Evolutionary conservation across 805 yeast species (phyloP), one percentile per base, ranked within the genome.

Genomic region (Barnettozyma salicaria): DNA sequence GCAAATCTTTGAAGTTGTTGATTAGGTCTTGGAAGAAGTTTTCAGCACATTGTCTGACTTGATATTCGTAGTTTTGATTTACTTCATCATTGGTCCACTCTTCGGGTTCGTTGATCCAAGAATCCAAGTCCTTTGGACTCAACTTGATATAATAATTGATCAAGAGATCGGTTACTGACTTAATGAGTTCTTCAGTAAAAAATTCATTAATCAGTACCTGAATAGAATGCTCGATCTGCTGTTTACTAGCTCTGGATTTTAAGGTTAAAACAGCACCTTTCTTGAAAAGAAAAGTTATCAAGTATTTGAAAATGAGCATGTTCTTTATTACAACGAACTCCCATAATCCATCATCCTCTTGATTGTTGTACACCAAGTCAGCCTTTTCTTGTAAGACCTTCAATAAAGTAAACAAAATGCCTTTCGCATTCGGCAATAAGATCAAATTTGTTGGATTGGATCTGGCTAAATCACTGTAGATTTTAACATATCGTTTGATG

Each of bases 21-120:
- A 85, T 73, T 44, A 89, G 60, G 52, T 82, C 92, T 47, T 80
- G 84, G 54, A 79, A 88, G 47, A 87, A 78, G 53, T 79, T 79
- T 48, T 86, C 95, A 0, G 95, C 87, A 60, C 96, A 86, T 4
- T 90, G 87, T 39, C 94, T 67, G 10, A 88, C 70, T 54, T 84
- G 89, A 55, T 66, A 86, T 53, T 89, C 97, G 78, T 85, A 87
- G 53, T 81, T 79, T 5, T 76, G 65, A 34, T 78, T 71, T 40
- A 80, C 63, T 47, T 88, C 95, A 52, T 87, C 95, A 45, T 79
- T 78, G 16, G 84, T 78, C 86, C 95, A 92, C 56, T 87, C 96
- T 56, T 88, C 97, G 0, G 97, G 96, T 42, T 88, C 95, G 13
- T 72, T 58, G 10, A 67, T 56, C 97, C 97, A 92, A 26, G 75